Conservation (phyloP, 352 stramenopile genomes). For the Phytopythium litorale region DNA sequence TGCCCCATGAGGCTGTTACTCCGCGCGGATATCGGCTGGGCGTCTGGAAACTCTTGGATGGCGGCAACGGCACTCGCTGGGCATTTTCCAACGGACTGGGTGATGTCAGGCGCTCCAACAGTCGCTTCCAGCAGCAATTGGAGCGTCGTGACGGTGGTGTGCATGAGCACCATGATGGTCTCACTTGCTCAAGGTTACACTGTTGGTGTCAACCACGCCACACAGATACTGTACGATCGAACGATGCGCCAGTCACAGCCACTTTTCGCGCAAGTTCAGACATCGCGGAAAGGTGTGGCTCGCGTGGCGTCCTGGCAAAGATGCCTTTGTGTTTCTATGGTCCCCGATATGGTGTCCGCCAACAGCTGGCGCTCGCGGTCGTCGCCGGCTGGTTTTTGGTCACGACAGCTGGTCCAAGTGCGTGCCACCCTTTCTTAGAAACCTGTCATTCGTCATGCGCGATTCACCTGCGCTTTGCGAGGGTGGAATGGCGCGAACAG, state of each 20-base stretch:
- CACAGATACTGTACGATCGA: not conserved
- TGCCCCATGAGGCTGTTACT: not conserved
- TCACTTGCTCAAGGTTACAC: not conserved
- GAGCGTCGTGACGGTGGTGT: not conserved
- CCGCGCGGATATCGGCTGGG: not conserved
- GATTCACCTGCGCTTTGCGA: not conserved
- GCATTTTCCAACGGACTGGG: not conserved
- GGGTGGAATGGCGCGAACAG: not conserved
- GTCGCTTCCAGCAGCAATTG: too few relatives aligned
- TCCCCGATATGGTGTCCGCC: not conserved
- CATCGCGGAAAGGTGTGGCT: not conserved
- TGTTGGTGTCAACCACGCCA: not conserved
- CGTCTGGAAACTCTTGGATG: not conserved
- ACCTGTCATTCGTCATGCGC: not conserved
- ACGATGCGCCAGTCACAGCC: not conserved
- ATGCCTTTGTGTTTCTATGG: not conserved
- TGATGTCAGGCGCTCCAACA: too few relatives aligned
- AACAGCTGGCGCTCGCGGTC: not conserved
- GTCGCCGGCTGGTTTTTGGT: not conserved
- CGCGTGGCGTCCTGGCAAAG: not conserved
- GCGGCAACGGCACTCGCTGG: not conserved
- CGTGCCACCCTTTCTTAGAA: not conserved
- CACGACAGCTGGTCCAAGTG: not conserved
- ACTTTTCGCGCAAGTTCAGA: conserved; percentile 1
- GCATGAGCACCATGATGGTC: too few relatives aligned